Evolutionary conservation across 768 basidiomycete genomes (phyloP), one percentile per base, ranked within the genome.

Genomic region (Termitomyces sp.): DNA sequence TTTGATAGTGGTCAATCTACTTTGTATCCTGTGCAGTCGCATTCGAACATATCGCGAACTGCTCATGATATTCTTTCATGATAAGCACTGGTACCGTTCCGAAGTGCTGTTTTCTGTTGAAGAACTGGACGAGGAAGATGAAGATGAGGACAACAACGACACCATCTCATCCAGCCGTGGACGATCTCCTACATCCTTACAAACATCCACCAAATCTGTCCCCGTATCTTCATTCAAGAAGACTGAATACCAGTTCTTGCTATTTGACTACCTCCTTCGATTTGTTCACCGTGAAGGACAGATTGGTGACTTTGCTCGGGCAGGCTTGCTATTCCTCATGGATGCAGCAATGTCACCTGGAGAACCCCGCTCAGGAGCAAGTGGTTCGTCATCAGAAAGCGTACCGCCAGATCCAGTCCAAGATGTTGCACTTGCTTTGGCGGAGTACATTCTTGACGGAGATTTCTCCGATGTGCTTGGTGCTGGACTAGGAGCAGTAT

Each of bases 381-480:
- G 75, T 59, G 75, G 74, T 38, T 68, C 76, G 9, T 58, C 70
- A 4, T 74, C 71, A 42, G 76, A 75, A 42, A 51, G 54, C 21
- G 41, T 62, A 5, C 65, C 68, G 10, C 53, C 69, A 5, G 92
- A 96, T 67, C 87, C 94, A 3, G 82, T 92, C 41, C 83, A 83
- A 31, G 93, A 95, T 66, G 92, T 93, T 1, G 89, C 90, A 1
- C 77, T 95, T 42, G 90, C 92, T 8, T 76, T 98, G 38, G 92
- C 92, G 19, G 93, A 95, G 67, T 97, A 93, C 68, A 91, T 98
- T 51, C 81, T 97, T 17, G 92, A 96, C 65, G 92, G 95, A n/a
- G 96, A 98, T 71, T 96, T 97, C 69, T 92, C 94, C n/a, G 95
- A 98, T 61, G 96, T 98, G 11, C 82, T 98, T 45, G 93, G 88